phyloP scores from a whole-genome alignment of 257 asterid genomes.

The Solanum pennellii region DNA sequence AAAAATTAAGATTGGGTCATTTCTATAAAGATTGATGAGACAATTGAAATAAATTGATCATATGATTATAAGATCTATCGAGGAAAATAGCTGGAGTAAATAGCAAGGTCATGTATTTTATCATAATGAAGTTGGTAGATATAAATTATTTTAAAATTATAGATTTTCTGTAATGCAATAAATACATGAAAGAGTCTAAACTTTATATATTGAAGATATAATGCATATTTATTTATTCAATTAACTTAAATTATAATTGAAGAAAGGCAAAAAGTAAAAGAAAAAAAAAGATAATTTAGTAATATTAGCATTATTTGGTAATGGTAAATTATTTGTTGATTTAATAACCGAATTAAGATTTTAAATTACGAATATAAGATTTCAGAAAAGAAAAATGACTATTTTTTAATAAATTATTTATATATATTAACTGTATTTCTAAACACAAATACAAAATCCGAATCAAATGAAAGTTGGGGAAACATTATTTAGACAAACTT shows the following conservation, averaged over 20 bases:
- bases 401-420: no score
- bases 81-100: neutral
- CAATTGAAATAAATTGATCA: neutral
- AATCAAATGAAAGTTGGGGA: neutral
- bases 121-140: neutral
- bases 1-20: neutral
- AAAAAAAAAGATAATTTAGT: neutral
- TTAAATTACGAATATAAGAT: neutral
- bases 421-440: neutral
- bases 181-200: neutral
- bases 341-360: neutral
- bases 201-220: neutral
- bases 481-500: neutral
- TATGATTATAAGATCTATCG: neutral
- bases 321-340: neutral
- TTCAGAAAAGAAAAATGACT: neutral
- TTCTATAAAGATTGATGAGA: neutral
- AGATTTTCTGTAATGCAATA: neutral
- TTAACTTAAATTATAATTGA: neutral
- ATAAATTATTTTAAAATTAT: neutral
- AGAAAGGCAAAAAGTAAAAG: neutral
- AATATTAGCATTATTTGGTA: neutral
- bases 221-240: neutral
- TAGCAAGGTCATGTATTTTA: neutral
- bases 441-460: neutral